Evolutionary conservation across 179 eudicot species (phyloP), one percentile per base, ranked within the genome.

Genomic region (Spinacia oleracea): DNA sequence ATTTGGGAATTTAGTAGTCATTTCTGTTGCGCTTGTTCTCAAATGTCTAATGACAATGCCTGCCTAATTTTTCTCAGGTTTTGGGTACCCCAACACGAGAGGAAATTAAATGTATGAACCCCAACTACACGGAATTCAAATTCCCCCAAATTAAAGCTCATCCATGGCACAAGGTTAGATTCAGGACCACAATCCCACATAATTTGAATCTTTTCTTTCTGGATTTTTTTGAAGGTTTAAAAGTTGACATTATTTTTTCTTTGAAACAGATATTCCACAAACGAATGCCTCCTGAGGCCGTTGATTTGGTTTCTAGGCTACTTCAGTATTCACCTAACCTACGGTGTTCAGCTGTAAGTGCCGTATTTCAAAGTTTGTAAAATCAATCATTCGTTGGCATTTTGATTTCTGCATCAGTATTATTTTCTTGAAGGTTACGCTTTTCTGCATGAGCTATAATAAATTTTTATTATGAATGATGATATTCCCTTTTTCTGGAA

Each of bases 81-180:
- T 81, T 90, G 84, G 93, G 93, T 21, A 90, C 91, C 34, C 93
- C 93, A 76, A 90, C 93, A 72, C 86, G 93, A 48, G 93, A 90
- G 75, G 93, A 90, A 80, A 88, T 89, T 40, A 88, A 89, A 81
- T 90, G 93, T 84, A 90, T 90, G 91, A 88, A 90, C 65, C 93
- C 91, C 68, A 87, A 90, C 74, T 90, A 90, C 88, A 90, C 90
- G 0, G 93, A 90, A 79, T 88, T 88, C 73, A 88, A 88, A 77
- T 89, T 89, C 70, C 92, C 92, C 31, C 92, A 89, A 67, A 89
- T 89, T 23, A 89, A 89, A 81, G 88, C 90, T 75, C 90, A 89
- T 72, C 92, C 92, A 62, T 89, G 92, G 90, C 90, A 89, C 73
- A 89, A 88, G 91, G 93, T 89, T 71, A 77, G 59, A 65, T 27